Evolutionary conservation across 805 yeast genomes (phyloP).

Genomic region (Saturnispora dispora): DNA sequence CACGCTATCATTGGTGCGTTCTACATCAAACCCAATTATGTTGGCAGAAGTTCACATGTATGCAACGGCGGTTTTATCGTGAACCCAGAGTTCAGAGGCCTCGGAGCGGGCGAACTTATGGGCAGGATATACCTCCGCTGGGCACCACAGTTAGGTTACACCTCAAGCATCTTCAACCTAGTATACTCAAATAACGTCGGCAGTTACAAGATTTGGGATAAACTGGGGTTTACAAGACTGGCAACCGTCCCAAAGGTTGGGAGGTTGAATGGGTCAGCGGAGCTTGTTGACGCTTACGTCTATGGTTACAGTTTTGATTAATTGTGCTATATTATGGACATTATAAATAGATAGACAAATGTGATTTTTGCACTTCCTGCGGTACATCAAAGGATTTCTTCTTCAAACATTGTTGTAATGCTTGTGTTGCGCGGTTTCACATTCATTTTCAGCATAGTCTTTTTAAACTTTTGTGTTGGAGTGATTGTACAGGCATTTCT

Average conservation of each 20-base stretch:
- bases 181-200: constrained; percentile 78
- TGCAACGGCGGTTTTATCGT: constrained; percentile 88
- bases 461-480: too few relatives aligned
- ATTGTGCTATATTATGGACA: neutral
- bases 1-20: constrained; percentile 56
- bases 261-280: constrained; percentile 52
- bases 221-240: constrained; percentile 68
- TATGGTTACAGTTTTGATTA: constrained; percentile 49
- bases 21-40: constrained; percentile 79
- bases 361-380: too few relatives aligned
- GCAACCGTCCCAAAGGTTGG: constrained; percentile 75
- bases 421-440: too few relatives aligned
- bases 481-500: too few relatives aligned
- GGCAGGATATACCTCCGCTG: constrained; percentile 58
- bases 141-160: constrained; percentile 76
- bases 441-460: too few relatives aligned
- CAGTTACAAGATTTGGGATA: constrained; percentile 73
- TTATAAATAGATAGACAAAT: too few relatives aligned
- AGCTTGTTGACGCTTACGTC: constrained; percentile 62
- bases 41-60: constrained; percentile 75
- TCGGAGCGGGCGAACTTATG: constrained; percentile 52
- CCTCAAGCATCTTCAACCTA: constrained; percentile 76
- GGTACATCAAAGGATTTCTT: too few relatives aligned
- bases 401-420: too few relatives aligned
- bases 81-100: constrained; percentile 47